Percentiles rank a stretch among this genome's conserved stretches.
These are phyloP conservation scores for Candida nemodendra DNA, from an alignment of 805 yeast species.

Conservation along the genomic window DNA sequence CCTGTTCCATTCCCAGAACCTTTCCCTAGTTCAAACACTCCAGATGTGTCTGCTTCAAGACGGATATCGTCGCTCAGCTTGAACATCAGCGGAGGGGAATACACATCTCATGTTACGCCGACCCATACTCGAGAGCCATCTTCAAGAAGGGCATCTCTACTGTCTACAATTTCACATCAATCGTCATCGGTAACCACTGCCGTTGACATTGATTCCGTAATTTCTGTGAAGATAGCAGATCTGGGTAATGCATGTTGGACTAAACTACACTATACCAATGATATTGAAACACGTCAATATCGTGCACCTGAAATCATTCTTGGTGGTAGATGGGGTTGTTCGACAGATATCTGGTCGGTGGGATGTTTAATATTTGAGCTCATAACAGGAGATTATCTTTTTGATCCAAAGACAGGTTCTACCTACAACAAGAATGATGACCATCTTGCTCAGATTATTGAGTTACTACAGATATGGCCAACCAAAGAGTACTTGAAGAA, in stretches of 20 bases:
- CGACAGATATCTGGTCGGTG: constrained; percentile 60
- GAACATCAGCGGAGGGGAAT: constrained; percentile 4
- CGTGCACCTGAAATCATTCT: constrained; percentile 63
- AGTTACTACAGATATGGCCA: constrained; percentile 42
- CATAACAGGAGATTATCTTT: constrained; percentile 59
- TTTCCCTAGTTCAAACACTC: not conserved
- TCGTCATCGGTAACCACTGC: constrained; percentile 16
- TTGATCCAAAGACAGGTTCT: constrained; percentile 56
- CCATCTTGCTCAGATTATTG: constrained; percentile 62
- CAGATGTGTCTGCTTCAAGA: constrained; percentile 8
- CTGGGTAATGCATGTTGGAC: constrained; percentile 70
- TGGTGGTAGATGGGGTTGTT: constrained; percentile 61
- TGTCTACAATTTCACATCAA: constrained; percentile 14
- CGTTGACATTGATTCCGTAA: constrained; percentile 29
- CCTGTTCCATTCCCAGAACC: constrained; percentile 18
- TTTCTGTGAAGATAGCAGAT: constrained; percentile 61
- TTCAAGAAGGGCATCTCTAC: constrained; percentile 15
- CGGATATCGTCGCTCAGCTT: constrained; percentile 15
- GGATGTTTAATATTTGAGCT: constrained; percentile 60
- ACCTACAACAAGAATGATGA: constrained; percentile 55
- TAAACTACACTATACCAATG: constrained; percentile 62
- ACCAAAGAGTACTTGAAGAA: constrained; percentile 38
- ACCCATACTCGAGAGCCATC: not conserved
- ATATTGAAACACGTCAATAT: constrained; percentile 68
- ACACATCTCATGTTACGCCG: not conserved